phyloP scores from a whole-genome alignment of 129 eudicot species.

The Flaveria robusta region DNA sequence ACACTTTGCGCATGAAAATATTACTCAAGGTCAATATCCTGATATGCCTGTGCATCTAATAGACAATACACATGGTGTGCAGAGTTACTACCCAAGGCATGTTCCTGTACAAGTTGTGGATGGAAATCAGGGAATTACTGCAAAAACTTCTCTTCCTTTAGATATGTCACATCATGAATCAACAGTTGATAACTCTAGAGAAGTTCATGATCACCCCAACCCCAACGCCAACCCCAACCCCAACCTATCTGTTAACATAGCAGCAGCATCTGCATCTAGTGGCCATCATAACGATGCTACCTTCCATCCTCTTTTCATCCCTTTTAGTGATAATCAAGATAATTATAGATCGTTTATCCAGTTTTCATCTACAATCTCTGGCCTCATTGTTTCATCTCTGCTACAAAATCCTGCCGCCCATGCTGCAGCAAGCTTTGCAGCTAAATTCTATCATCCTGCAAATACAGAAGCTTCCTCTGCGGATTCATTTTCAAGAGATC shows the following conservation, averaged over 20 bases:
- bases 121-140: conserved; percentile 51
- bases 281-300: conserved; percentile 35
- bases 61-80: conserved; percentile 42
- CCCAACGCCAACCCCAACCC: background rate
- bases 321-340: conserved; percentile 50
- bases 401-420: conserved; percentile 91
- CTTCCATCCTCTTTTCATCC: conserved; percentile 63
- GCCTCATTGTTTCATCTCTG: conserved; percentile 72
- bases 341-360: conserved; percentile 54
- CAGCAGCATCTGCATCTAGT: conserved; percentile 47
- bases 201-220: conserved; percentile 28
- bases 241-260: conserved; percentile 37
- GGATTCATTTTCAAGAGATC: conserved; percentile 43
- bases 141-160: conserved; percentile 32
- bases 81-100: conserved; percentile 68
- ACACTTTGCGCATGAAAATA: conserved; percentile 35
- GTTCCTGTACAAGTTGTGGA: conserved; percentile 90
- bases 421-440: conserved; percentile 94
- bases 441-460: conserved; percentile 64
- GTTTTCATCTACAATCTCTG: conserved; percentile 66
- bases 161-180: conserved; percentile 50
- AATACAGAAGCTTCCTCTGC: conserved; percentile 51
- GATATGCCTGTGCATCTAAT: conserved; percentile 29
- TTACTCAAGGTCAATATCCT: conserved; percentile 25
- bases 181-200: conserved; percentile 41